Percentiles rank a stretch among this genome's conserved stretches.
Conservation (phyloP, 106 monocot genomes). For the Platanthera guangdongensis region DNA sequence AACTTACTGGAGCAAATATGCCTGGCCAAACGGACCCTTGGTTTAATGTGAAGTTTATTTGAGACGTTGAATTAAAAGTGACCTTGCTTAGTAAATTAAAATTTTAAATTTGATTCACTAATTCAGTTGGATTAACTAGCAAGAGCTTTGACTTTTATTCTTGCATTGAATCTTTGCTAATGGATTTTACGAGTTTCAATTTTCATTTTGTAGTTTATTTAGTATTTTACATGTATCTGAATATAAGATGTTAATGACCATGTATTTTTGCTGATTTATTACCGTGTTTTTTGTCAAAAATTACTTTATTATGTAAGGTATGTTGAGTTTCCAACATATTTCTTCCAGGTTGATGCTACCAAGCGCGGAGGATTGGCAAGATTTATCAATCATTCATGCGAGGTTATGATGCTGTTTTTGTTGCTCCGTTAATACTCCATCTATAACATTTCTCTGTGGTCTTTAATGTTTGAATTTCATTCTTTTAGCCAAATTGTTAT, state of each 20-base stretch:
- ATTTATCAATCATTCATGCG: conserved; percentile 99
- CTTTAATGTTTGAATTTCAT: background rate
- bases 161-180: background rate
- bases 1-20: too few species aligned
- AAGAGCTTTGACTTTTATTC: background rate
- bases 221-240: background rate
- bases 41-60: background rate
- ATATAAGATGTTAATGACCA: background rate
- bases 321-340: background rate
- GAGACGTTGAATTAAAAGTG: background rate
- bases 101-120: background rate
- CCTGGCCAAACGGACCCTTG: too few species aligned
- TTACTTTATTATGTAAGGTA: background rate
- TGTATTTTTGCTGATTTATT: background rate
- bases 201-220: background rate
- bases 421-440: background rate
- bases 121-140: background rate
- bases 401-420: conserved; percentile 34
- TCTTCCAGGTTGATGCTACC: conserved; percentile 91
- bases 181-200: background rate
- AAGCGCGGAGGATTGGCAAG: conserved; percentile 94
- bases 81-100: background rate
- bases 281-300: background rate
- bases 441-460: background rate
- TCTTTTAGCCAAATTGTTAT: conserved; percentile 84